phyloP scores from a whole-genome alignment of 495 filamentous ascomycete genomes.

The Podospora sp. region DNA sequence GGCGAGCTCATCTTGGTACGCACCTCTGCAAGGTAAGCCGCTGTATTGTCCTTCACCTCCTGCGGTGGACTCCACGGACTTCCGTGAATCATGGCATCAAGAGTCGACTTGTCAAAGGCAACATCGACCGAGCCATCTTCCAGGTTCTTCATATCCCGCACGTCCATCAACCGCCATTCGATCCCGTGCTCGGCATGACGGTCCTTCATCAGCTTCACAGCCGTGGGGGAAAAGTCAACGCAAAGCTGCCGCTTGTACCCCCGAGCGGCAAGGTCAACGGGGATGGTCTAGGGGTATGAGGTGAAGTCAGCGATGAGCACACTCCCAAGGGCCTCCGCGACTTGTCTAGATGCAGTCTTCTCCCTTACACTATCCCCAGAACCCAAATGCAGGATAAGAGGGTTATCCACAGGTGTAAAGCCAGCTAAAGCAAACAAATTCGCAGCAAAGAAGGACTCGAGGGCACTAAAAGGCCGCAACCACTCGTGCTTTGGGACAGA shows the following conservation, averaged over 20 bases:
- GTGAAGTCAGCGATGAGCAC: background rate
- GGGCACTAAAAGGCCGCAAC: slow-evolving; percentile 52
- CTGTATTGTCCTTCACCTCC: slow-evolving; percentile 54
- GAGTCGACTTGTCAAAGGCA: slow-evolving; percentile 63
- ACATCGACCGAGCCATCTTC: slow-evolving; percentile 50
- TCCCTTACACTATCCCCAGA: slow-evolving; percentile 57
- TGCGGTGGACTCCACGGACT: slow-evolving; percentile 59
- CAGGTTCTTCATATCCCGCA: slow-evolving; percentile 50
- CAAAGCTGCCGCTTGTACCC: slow-evolving; percentile 59
- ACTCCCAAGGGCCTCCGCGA: background rate
- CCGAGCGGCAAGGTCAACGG: slow-evolving; percentile 46
- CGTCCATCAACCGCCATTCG: slow-evolving; percentile 55
- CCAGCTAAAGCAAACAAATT: slow-evolving; percentile 39
- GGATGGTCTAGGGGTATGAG: slow-evolving; percentile 47
- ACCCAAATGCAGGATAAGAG: slow-evolving; percentile 56
- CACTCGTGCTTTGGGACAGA: slow-evolving; percentile 50
- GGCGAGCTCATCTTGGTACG: no score
- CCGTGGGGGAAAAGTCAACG: slow-evolving; percentile 59
- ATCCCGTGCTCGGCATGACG: slow-evolving; percentile 43
- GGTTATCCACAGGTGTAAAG: slow-evolving; percentile 31
- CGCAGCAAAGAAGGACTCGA: slow-evolving; percentile 51
- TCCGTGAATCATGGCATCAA: slow-evolving; percentile 65
- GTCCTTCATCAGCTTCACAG: slow-evolving; percentile 54
- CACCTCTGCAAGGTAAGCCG: slow-evolving; percentile 53
- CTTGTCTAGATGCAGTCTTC: background rate